Base-by-base conservation (phyloP, 2,329 filamentous ascomycete genomes). In the Emericellopsis atlantica region DNA sequence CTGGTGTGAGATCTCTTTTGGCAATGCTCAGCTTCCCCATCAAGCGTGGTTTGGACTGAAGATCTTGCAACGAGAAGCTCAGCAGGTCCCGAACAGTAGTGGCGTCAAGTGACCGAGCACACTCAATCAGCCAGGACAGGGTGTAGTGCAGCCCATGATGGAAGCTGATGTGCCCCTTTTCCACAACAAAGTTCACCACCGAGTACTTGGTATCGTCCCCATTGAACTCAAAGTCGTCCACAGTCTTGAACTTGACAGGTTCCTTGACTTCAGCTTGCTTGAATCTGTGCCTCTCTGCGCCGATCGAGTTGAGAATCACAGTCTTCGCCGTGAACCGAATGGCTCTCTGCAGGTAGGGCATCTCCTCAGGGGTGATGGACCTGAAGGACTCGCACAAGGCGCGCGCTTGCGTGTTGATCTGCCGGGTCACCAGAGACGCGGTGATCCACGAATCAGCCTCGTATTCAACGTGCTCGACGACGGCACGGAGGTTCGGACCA, bases 381-480 rank as follows among this genome's bases (percentile, higher is more conserved):
- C 78, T 76, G 67, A 95, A 98, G 0, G 92, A 81, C 51, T 94
- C 85, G 0, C 88, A 81, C 43, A 96, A 82, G 52, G 92, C 84
- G 46, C 89, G 75, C 54, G 90, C 95, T 32, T 96, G 74, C 41
- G 86, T 79, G 56, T 96, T 96, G 58, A 98, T 90, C 58, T 98
- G 90, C 39, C 90, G 76, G 39, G 92, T 95, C 43, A 98, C 84
- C 39, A 96, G 72, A 6, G 89, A 95, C 4, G 92, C 90, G 43
- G 86, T 93, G 40, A 98, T 96, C 92, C 92, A 98, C 16, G 87
- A 84, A 61, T 98, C 93, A 2, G 89, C 93, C 61, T 98, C 92
- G 55, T 96, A 98, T 59, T 98, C 93, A 26, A 98, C 85, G 57
- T 98, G 92, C 54, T 96, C 92, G 14, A 89, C 88, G 18, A 95